Conservation (phyloP, 768 basidiomycete genomes). For the Psilocybe sp. region DNA sequence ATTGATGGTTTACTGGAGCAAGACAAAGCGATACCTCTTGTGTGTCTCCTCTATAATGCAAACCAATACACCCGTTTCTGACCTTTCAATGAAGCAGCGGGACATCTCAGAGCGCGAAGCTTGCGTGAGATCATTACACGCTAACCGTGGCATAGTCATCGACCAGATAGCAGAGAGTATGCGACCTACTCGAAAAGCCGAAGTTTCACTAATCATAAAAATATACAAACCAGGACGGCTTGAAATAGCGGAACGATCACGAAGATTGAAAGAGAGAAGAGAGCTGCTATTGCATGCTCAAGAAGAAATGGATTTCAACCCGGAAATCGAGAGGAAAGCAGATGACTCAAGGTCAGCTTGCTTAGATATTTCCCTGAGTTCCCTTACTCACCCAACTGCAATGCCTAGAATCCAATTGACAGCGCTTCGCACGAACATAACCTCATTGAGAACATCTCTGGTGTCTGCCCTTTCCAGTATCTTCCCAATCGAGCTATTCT, state of each 20-base stretch:
- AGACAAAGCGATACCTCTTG: constrained; percentile 38
- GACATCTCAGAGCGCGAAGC: constrained; percentile 67
- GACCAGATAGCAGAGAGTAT: constrained; percentile 45
- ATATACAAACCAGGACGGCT: constrained; percentile 22
- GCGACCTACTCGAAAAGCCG: constrained; percentile 12
- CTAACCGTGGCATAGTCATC: constrained; percentile 38
- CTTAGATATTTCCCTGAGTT: background rate
- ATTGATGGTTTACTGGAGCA: constrained; percentile 45
- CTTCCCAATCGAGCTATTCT: constrained; percentile 87
- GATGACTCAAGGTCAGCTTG: constrained; percentile 20
- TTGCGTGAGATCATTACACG: constrained; percentile 47
- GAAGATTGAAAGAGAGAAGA: constrained; percentile 15
- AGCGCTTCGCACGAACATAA: constrained; percentile 5
- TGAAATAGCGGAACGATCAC: constrained; percentile 25
- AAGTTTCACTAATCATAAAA: background rate
- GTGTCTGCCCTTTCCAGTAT: constrained; percentile 71
- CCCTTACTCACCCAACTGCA: background rate
- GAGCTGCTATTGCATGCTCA: constrained; percentile 14
- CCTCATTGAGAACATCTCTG: constrained; percentile 56
- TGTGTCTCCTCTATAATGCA: constrained; percentile 26
- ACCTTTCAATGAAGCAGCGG: constrained; percentile 48
- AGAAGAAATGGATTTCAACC: constrained; percentile 7
- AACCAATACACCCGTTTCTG: constrained; percentile 12
- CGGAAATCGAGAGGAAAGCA: constrained; percentile 9
- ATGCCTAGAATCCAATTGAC: constrained; percentile 5